phyloP scores from a whole-genome alignment of 768 basidiomycete genomes.

The Pulveroboletus sp. region DNA sequence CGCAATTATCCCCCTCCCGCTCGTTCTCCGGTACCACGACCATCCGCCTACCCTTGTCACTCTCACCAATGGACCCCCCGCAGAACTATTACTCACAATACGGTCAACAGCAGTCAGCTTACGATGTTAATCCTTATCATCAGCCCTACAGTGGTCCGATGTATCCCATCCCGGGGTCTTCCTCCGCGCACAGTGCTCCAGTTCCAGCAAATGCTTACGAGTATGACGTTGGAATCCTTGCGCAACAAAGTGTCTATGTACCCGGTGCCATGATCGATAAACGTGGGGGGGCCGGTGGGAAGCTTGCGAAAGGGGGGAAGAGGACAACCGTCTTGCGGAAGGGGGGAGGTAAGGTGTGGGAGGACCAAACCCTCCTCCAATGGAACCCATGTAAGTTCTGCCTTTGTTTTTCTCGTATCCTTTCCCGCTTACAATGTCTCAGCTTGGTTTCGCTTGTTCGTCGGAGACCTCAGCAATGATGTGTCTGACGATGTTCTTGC shows the following conservation, averaged over 20 bases:
- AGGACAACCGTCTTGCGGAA: conserved; percentile 91
- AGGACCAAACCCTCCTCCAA: conserved; percentile 93
- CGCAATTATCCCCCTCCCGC: conserved; percentile 1
- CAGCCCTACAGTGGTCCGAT: conserved; percentile 76
- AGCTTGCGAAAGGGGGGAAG: conserved; percentile 86
- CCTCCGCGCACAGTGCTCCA: conserved; percentile 66
- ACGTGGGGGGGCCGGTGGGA: conserved; percentile 79
- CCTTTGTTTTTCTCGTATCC: background rate
- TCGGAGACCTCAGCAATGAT: conserved; percentile 97
- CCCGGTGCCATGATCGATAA: conserved; percentile 90
- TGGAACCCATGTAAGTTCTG: conserved; percentile 87
- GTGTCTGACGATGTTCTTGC: conserved; percentile 93
- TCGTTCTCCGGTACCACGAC: background rate
- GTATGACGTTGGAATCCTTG: conserved; percentile 86
- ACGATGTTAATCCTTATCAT: conserved; percentile 76
- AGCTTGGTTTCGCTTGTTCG: conserved; percentile 98
- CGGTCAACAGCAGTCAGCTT: conserved; percentile 47
- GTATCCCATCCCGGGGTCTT: conserved; percentile 59
- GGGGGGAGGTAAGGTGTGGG: conserved; percentile 96
- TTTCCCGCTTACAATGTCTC: conserved; percentile 4
- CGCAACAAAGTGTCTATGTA: conserved; percentile 89
- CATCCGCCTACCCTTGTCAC: background rate
- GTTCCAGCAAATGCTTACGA: conserved; percentile 89
- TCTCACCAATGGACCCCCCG: conserved; percentile 26
- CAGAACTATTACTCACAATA: conserved; percentile 48